Conservation (phyloP, 2,329 filamentous ascomycete species). For the Sporothrix mexicana region DNA sequence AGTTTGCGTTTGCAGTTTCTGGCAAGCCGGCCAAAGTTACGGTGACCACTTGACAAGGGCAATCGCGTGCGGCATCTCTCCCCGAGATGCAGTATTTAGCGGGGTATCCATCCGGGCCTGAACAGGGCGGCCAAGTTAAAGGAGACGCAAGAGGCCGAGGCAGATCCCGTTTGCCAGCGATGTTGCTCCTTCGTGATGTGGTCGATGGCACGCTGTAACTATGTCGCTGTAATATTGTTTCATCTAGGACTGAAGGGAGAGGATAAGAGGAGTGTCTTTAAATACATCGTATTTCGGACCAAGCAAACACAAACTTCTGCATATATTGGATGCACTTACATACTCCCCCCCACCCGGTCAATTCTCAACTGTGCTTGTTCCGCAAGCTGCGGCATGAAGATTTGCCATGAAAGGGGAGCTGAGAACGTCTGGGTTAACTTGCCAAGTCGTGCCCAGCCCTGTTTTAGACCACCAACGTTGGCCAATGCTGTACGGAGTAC, state of each 20-base stretch:
- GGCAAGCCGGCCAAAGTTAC: background rate
- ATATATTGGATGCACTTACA: too few relatives aligned
- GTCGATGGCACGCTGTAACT: too few relatives aligned
- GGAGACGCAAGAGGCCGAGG: background rate
- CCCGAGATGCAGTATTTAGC: background rate
- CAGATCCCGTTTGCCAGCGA: background rate
- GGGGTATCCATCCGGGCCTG: background rate
- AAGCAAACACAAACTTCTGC: too few relatives aligned
- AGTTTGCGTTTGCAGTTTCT: background rate
- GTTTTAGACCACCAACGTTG: background rate
- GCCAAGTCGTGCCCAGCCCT: background rate
- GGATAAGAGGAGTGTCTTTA: too few relatives aligned
- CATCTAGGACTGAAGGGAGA: too few relatives aligned
- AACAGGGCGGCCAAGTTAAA: background rate
- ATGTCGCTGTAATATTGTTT: too few relatives aligned
- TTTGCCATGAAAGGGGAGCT: background rate
- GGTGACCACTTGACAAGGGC: slow-evolving; percentile 16
- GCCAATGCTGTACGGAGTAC: background rate
- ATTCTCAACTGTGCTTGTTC: too few relatives aligned
- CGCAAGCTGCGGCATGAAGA: background rate
- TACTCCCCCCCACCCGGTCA: too few relatives aligned
- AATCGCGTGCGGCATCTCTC: background rate
- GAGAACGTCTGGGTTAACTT: too few relatives aligned
- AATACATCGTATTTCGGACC: too few relatives aligned
- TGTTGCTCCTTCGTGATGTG: background rate